These are phyloP conservation scores for Astraeus odoratus DNA, from an alignment of 768 basidiomycete species.

Conservation along the genomic window DNA sequence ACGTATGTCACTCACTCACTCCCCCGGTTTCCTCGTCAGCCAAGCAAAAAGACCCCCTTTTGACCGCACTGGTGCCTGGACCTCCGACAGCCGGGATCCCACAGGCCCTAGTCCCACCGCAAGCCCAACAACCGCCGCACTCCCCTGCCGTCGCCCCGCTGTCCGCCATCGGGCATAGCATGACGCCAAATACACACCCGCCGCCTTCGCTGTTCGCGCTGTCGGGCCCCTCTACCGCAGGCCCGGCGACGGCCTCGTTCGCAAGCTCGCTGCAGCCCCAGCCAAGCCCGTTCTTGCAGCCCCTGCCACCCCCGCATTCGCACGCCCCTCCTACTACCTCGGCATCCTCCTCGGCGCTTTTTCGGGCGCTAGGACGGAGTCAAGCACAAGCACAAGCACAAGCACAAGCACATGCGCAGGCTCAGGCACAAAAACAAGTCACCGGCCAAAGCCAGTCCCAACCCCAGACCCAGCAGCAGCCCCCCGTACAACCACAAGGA, in stretches of 20 bases:
- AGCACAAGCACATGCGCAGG: background rate
- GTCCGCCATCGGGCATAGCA: conserved; percentile 16
- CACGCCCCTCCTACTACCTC: conserved; percentile 10
- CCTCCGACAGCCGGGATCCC: conserved; percentile 8
- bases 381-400: conserved; percentile 3
- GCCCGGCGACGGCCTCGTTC: conserved; percentile 12
- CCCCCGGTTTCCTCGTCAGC: conserved; percentile 5
- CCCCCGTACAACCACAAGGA: background rate
- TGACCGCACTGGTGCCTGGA: conserved; percentile 6
- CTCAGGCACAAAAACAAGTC: background rate
- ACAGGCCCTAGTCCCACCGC: conserved; percentile 1
- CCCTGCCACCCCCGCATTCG: conserved; percentile 12
- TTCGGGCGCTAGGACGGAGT: conserved; percentile 18
- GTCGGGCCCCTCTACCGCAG: conserved; percentile 6
- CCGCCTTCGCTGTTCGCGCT: conserved; percentile 20
- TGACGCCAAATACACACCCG: conserved; percentile 28
- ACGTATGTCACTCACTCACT: background rate
- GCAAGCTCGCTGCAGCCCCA: conserved; percentile 19
- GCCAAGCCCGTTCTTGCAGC: conserved; percentile 24
- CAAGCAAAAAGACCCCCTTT: conserved; percentile 17
- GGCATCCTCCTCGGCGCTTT: conserved; percentile 17
- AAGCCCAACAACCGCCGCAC: conserved; percentile 4
- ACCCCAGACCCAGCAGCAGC: background rate
- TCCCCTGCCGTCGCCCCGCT: conserved; percentile 15
- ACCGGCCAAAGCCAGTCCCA: background rate